Evolutionary conservation across 345 rosid species (phyloP).

Genomic region (Nephelium lappaceum): DNA sequence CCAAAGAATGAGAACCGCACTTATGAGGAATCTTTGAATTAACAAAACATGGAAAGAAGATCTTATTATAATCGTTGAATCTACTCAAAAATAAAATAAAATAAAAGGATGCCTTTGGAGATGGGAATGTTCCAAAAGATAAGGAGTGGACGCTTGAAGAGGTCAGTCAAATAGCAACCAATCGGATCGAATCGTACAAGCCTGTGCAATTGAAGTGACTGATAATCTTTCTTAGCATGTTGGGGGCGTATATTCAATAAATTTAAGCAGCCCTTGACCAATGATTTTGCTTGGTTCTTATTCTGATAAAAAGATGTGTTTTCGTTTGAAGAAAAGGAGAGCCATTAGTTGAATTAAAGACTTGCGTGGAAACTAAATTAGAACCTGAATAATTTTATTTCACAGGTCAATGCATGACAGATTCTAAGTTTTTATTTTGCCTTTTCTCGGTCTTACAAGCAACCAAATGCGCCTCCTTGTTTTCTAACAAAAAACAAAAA

Average conservation of each 20-base stretch:
- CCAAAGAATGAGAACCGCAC: slow-evolving; percentile 21
- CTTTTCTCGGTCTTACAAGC: too few relatives aligned
- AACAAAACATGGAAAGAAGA: neutral
- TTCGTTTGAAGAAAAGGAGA: neutral
- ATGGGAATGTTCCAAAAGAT: slow-evolving; percentile 22
- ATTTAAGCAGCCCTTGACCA: slow-evolving; percentile 8
- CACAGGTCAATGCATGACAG: neutral
- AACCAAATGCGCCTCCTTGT: too few relatives aligned
- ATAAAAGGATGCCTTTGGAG: neutral
- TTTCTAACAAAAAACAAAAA: too few relatives aligned
- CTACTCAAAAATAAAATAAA: neutral
- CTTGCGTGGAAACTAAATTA: neutral
- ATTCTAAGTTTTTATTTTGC: too few relatives aligned
- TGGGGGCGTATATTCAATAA: slow-evolving; percentile 3
- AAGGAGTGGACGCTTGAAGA: slow-evolving; percentile 29
- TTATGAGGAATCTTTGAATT: slow-evolving; percentile 21
- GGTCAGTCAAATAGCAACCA: neutral
- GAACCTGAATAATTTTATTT: neutral
- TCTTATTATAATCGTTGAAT: slow-evolving; percentile 14
- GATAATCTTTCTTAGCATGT: slow-evolving; percentile 8
- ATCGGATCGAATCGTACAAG: neutral
- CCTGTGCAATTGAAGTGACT: slow-evolving; percentile 8
- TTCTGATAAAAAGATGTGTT: neutral
- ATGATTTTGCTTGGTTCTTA: neutral
- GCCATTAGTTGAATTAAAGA: neutral